phyloP scores from a whole-genome alignment of 192 early-diverging fungal species.

The Coemansia sp. region DNA sequence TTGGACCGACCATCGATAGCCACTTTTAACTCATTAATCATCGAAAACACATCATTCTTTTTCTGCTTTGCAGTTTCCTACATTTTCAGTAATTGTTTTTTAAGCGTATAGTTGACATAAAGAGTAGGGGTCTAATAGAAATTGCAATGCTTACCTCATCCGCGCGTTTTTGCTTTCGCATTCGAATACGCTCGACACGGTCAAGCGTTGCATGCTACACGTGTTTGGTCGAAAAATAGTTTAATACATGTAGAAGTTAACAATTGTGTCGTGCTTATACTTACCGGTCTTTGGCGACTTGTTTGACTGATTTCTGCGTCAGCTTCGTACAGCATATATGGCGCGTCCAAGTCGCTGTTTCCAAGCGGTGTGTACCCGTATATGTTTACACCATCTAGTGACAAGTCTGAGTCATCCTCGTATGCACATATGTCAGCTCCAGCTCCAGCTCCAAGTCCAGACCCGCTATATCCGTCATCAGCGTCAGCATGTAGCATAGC shows the following conservation, averaged over 20 bases:
- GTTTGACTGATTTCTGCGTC: conserved; percentile 16
- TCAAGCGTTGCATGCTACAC: conserved; percentile 9
- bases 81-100: not conserved
- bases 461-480: not conserved
- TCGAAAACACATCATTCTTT: conserved; percentile 24
- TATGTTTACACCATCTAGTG: conserved; percentile 19
- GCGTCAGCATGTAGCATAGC: conserved; percentile 10
- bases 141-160: conserved; percentile 23
- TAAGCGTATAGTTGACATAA: not conserved
- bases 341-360: conserved; percentile 19
- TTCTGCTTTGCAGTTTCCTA: conserved; percentile 20
- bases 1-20: conserved; percentile 29
- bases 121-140: not conserved
- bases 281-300: conserved; percentile 1
- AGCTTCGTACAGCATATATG: conserved; percentile 36
- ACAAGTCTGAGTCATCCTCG: not conserved
- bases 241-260: not conserved
- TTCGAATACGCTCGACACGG: conserved; percentile 46
- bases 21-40: conserved; percentile 40
- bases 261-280: not conserved
- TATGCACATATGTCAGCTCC: not conserved
- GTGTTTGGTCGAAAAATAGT: not conserved
- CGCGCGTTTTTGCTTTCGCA: conserved; percentile 24
- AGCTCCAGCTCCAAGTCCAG: not conserved
- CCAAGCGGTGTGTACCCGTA: conserved; percentile 30